Conservation (phyloP, 2,329 filamentous ascomycete genomes). For the Aspergillus fructus region DNA sequence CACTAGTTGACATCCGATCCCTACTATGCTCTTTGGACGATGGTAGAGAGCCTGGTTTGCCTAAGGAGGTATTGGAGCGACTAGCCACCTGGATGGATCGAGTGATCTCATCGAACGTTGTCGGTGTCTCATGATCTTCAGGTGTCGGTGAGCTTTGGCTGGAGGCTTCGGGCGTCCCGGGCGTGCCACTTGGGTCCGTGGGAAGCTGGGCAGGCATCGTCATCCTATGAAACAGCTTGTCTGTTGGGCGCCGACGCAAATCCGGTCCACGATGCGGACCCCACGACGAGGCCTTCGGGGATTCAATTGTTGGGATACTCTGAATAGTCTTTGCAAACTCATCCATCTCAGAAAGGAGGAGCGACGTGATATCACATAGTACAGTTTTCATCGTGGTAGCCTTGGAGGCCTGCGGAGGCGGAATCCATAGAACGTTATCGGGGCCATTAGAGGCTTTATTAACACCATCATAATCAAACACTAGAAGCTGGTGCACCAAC, state of each 20-base stretch:
- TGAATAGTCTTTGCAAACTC: conserved; percentile 71
- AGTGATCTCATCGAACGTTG: conserved; percentile 56
- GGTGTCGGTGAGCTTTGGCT: conserved; percentile 36
- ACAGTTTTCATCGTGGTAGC: conserved; percentile 78
- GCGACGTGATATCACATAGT: conserved; percentile 74
- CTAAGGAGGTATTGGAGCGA: conserved; percentile 37
- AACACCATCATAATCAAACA: conserved; percentile 70
- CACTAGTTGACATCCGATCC: conserved; percentile 62
- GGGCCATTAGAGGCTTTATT: conserved; percentile 55
- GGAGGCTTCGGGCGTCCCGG: conserved; percentile 40
- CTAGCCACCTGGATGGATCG: conserved; percentile 42
- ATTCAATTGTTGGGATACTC: conserved; percentile 72
- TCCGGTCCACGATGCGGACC: conserved; percentile 52
- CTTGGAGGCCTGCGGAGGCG: conserved; percentile 65
- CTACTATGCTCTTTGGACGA: conserved; percentile 56
- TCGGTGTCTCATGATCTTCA: conserved; percentile 46
- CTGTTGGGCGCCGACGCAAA: conserved; percentile 45
- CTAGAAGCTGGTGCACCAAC: conserved; percentile 72
- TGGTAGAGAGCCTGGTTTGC: conserved; percentile 35
- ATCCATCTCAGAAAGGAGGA: conserved; percentile 73
- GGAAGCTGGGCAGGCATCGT: conserved; percentile 68
- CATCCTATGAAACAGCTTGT: conserved; percentile 69
- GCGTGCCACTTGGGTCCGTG: conserved; percentile 42
- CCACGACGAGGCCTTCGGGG: conserved; percentile 58
- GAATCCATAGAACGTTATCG: conserved; percentile 70